A percentile compares a stretch with the other conserved stretches of the same genome.
Conservation (phyloP, 768 basidiomycete genomes). For the Mycena olivaceomarginata region DNA sequence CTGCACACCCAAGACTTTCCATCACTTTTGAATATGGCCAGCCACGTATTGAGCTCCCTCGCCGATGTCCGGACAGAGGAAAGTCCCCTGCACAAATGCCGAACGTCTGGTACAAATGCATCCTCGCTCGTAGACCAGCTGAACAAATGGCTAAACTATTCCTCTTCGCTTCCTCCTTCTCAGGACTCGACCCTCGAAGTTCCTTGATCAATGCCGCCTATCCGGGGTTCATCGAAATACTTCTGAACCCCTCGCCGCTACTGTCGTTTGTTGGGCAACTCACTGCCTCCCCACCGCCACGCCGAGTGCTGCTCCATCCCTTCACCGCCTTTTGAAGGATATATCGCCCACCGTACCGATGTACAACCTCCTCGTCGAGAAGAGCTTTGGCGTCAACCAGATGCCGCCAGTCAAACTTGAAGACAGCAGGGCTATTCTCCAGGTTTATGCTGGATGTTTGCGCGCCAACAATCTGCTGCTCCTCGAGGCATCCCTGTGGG, state of each 20-base stretch:
- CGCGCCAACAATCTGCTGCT: constrained; percentile 57
- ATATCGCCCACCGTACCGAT: constrained; percentile 48
- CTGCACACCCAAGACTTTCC: constrained; percentile 23
- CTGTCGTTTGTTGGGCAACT: constrained; percentile 38
- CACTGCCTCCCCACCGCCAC: constrained; percentile 16
- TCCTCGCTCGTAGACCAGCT: constrained; percentile 21
- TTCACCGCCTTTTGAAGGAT: constrained; percentile 23
- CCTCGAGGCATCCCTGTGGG: constrained; percentile 73
- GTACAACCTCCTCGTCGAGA: constrained; percentile 53
- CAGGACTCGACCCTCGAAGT: constrained; percentile 16
- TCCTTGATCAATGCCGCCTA: constrained; percentile 32
- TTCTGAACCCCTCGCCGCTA: constrained; percentile 24
- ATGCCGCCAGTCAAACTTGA: constrained; percentile 26
- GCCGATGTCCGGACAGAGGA: background rate
- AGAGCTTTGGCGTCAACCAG: constrained; percentile 40
- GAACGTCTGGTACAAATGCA: background rate
- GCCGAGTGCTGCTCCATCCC: background rate
- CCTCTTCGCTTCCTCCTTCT: constrained; percentile 16
- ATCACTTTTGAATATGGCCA: constrained; percentile 26
- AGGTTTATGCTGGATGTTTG: constrained; percentile 54
- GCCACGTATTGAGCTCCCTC: constrained; percentile 20
- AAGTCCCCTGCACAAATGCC: background rate
- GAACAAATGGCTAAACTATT: constrained; percentile 35
- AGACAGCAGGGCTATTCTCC: constrained; percentile 39
- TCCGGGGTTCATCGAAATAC: constrained; percentile 17